A percentile compares a stretch with the other conserved stretches of the same genome.
Conservation (phyloP, 805 yeast species). For the Priceomyces carsonii region DNA sequence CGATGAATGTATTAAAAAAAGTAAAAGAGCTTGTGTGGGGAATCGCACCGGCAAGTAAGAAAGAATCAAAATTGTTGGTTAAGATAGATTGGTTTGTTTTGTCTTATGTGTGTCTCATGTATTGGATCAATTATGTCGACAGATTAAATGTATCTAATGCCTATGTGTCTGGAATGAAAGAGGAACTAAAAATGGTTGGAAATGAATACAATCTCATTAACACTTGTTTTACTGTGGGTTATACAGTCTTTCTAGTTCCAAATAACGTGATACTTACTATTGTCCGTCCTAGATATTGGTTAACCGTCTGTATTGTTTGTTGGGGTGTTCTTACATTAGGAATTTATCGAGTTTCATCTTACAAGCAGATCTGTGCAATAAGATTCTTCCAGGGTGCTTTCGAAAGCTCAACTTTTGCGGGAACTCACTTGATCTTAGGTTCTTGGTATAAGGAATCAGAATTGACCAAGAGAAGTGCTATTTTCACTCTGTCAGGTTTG, state of each 20-base stretch:
- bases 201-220: slow-evolving; percentile 52
- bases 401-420: slow-evolving; percentile 58
- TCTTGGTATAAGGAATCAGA: slow-evolving; percentile 53
- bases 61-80: slow-evolving; percentile 29
- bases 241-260: slow-evolving; percentile 62
- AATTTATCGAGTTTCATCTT: slow-evolving; percentile 47
- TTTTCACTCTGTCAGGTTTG: slow-evolving; percentile 55
- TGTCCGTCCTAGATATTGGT: slow-evolving; percentile 58
- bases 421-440: slow-evolving; percentile 55
- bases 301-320: slow-evolving; percentile 51
- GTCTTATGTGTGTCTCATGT: slow-evolving; percentile 40
- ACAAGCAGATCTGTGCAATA: slow-evolving; percentile 52
- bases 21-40: too few relatives aligned
- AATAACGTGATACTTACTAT: slow-evolving; percentile 53
- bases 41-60: too few relatives aligned
- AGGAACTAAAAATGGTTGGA: slow-evolving; percentile 49
- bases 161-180: slow-evolving; percentile 68
- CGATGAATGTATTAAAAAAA: too few relatives aligned
- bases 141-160: slow-evolving; percentile 44
- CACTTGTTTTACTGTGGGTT: slow-evolving; percentile 62
- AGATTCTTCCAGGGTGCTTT: slow-evolving; percentile 63
- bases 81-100: slow-evolving; percentile 45
- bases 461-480: slow-evolving; percentile 51
- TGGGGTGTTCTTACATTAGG: slow-evolving; percentile 62
- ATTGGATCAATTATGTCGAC: slow-evolving; percentile 58